These are phyloP conservation scores for Monosporascus cannonballus DNA, from an alignment of 2,329 filamentous ascomycete genomes.

Conservation along the genomic window DNA sequence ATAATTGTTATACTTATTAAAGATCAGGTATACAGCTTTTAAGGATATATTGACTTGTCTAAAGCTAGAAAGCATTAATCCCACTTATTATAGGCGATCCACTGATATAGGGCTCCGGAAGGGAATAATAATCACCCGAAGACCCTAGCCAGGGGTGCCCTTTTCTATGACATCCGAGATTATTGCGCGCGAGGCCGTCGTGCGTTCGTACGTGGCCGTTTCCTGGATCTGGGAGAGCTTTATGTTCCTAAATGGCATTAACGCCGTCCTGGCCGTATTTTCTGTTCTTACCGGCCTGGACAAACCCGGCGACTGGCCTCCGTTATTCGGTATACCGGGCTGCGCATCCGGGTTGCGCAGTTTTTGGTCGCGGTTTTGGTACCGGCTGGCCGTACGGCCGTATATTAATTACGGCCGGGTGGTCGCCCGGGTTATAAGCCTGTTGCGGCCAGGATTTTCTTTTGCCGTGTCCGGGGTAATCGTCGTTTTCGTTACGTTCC, in stretches of 20 bases:
- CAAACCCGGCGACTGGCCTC: slow-evolving; percentile 5
- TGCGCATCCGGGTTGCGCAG: slow-evolving; percentile 2
- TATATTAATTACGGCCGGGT: background rate
- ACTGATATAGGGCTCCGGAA: no score
- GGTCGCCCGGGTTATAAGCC: background rate
- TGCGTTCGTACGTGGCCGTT: background rate
- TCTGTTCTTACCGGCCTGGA: slow-evolving; percentile 3
- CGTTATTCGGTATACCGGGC: slow-evolving; percentile 3
- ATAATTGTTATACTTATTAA: no score
- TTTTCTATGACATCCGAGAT: no score
- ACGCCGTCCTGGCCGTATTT: slow-evolving; percentile 1
- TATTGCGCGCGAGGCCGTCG: background rate
- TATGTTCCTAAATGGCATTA: slow-evolving; percentile 5
- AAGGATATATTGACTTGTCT: no score
- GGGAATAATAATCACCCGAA: no score
- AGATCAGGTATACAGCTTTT: no score
- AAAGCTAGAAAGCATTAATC: no score
- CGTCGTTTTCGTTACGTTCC: slow-evolving; percentile 6
- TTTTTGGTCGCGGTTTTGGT: slow-evolving; percentile 7
- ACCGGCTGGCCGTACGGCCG: background rate
- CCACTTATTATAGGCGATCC: no score
- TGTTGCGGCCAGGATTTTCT: background rate
- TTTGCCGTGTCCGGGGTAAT: background rate
- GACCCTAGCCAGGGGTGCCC: no score
- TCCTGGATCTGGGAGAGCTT: slow-evolving; percentile 7